These are phyloP conservation scores for Oenanthe javanica DNA, from an alignment of 140 eudicot species.

Conservation along the genomic window DNA sequence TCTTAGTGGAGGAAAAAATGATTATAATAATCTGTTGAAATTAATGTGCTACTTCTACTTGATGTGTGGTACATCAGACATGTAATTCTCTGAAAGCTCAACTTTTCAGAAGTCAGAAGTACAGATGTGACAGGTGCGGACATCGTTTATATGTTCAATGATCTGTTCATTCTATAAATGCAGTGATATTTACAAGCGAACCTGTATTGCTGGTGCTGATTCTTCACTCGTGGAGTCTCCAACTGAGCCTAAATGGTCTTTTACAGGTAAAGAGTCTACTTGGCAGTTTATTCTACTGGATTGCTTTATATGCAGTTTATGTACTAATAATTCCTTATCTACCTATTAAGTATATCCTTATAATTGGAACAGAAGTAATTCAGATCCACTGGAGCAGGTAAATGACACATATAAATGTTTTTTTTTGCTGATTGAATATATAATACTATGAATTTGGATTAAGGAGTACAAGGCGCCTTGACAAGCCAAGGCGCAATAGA, in stretches of 20 bases:
- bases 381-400: background rate
- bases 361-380: background rate
- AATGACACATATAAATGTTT: background rate
- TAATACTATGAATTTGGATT: no score
- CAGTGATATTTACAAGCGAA: constrained; percentile 47
- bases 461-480: no score
- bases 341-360: background rate
- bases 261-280: constrained; percentile 40
- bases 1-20: background rate
- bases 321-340: background rate
- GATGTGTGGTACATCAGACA: background rate
- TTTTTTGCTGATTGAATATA: background rate
- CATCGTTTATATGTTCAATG: background rate
- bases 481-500: no score
- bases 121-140: background rate
- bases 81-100: no score
- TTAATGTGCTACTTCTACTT: background rate
- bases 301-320: background rate
- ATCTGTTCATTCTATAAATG: background rate
- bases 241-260: constrained; percentile 85
- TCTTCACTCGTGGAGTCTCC: constrained; percentile 61
- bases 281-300: background rate
- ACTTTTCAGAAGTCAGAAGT: background rate
- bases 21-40: background rate
- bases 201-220: constrained; percentile 74